phyloP scores from a whole-genome alignment of 2,329 filamentous ascomycete genomes.

The Epichloe aotearoae region DNA sequence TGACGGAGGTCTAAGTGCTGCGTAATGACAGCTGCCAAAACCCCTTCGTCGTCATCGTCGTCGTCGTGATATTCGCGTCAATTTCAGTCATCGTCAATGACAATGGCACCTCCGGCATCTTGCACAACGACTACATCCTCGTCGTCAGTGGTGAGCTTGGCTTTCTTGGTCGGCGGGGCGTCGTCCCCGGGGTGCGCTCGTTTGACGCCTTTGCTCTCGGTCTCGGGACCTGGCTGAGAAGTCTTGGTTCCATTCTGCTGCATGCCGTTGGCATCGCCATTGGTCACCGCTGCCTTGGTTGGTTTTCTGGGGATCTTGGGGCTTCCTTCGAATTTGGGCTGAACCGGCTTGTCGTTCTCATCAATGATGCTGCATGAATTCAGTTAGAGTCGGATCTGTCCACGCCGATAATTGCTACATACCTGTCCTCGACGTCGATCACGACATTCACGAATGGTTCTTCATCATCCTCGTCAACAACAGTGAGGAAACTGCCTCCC shows the following conservation, averaged over 20 bases:
- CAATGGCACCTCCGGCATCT: conserved; percentile 46
- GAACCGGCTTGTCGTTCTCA: conserved; percentile 41
- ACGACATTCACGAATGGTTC: conserved; percentile 68
- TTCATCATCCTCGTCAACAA: conserved; percentile 72
- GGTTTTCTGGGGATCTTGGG: conserved; percentile 40
- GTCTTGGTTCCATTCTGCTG: conserved; percentile 28
- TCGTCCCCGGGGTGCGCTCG: conserved; percentile 31
- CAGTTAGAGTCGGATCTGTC: conserved; percentile 10
- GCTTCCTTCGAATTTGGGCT: conserved; percentile 28
- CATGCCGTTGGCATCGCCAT: conserved; percentile 24
- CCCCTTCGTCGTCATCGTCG: not conserved
- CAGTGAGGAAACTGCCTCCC: conserved; percentile 61
- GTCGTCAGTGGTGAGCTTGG: conserved; percentile 22
- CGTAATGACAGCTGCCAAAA: conserved; percentile 24
- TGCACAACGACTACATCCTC: conserved; percentile 36
- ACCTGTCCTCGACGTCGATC: conserved; percentile 53
- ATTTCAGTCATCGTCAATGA: conserved; percentile 48
- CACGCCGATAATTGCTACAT: conserved; percentile 16
- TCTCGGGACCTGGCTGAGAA: conserved; percentile 20
- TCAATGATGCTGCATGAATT: conserved; percentile 26
- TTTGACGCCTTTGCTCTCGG: conserved; percentile 28
- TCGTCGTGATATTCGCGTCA: not conserved
- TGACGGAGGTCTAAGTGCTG: conserved; percentile 69
- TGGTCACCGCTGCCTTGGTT: conserved; percentile 27
- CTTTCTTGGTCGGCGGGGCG: conserved; percentile 34